These are phyloP conservation scores for Saturnispora quitensis DNA, from an alignment of 805 yeast species.

Conservation along the genomic window DNA sequence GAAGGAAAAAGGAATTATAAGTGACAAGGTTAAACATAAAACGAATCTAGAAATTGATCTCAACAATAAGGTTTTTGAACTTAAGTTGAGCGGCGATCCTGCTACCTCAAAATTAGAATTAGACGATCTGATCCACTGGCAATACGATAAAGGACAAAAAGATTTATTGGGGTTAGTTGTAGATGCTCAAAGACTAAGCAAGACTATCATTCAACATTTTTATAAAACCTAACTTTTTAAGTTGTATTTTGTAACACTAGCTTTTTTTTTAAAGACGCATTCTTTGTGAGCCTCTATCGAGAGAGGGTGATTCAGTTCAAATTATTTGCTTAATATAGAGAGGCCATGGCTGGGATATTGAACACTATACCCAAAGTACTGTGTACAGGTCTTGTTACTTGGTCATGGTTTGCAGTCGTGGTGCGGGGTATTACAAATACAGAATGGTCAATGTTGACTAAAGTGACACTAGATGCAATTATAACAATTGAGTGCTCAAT, in stretches of 20 bases:
- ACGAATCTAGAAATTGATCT: slow-evolving; percentile 62
- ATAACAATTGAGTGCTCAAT: slow-evolving; percentile 28
- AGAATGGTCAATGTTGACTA: slow-evolving; percentile 12
- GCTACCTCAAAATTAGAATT: slow-evolving; percentile 38
- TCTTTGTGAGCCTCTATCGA: background rate
- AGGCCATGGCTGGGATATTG: background rate
- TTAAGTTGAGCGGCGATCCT: slow-evolving; percentile 44
- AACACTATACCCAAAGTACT: slow-evolving; percentile 42
- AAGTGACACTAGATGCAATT: slow-evolving; percentile 18
- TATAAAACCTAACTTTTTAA: background rate
- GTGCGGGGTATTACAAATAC: slow-evolving; percentile 21
- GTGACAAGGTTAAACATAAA: background rate
- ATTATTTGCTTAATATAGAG: background rate
- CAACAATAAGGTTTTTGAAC: slow-evolving; percentile 59
- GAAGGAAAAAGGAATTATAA: slow-evolving; percentile 8
- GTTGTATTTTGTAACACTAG: background rate
- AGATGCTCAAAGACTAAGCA: background rate
- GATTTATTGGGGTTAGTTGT: background rate
- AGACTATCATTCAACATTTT: background rate
- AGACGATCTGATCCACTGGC: slow-evolving; percentile 47
- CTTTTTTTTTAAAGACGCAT: background rate
- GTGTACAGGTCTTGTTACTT: slow-evolving; percentile 34
- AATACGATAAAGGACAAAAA: slow-evolving; percentile 22
- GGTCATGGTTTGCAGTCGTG: slow-evolving; percentile 38
- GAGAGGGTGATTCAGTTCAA: background rate